phyloP scores from a whole-genome alignment of 768 basidiomycete species.

The Pulveroboletus sp. region DNA sequence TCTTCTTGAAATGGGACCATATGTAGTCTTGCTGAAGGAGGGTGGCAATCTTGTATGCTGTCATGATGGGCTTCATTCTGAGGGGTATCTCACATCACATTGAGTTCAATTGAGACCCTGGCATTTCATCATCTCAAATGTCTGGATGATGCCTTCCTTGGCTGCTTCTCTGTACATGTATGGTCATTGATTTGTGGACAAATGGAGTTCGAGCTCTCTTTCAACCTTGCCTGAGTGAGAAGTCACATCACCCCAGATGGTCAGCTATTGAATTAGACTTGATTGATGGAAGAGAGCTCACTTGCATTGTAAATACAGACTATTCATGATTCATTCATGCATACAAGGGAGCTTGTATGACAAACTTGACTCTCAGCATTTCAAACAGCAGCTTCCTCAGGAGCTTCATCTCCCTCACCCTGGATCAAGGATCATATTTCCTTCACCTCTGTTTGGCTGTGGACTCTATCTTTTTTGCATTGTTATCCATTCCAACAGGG shows the following conservation, averaged over 20 bases:
- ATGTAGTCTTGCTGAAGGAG: no score
- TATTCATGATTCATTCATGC: not conserved
- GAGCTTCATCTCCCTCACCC: not conserved
- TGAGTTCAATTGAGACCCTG: no score
- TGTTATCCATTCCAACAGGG: no score
- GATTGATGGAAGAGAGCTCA: not conserved
- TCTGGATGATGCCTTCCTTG: not conserved
- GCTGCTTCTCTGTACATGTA: not conserved
- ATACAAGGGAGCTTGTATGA: no score
- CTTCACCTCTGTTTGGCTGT: not conserved
- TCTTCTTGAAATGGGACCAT: no score
- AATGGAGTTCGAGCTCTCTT: no score
- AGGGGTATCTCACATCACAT: no score
- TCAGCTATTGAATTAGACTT: not conserved
- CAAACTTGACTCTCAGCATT: not conserved
- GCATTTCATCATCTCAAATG: not conserved
- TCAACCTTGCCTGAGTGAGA: no score
- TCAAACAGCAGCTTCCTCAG: not conserved
- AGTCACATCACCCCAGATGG: not conserved
- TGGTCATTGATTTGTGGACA: not conserved
- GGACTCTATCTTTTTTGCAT: not conserved
- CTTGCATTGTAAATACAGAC: not conserved
- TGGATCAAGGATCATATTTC: not conserved
- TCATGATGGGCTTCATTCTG: no score
- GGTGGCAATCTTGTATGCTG: not conserved